Percentiles rank a stretch among this genome's conserved stretches.
Conservation (phyloP, 805 yeast species). For the Saturnispora sekii region DNA sequence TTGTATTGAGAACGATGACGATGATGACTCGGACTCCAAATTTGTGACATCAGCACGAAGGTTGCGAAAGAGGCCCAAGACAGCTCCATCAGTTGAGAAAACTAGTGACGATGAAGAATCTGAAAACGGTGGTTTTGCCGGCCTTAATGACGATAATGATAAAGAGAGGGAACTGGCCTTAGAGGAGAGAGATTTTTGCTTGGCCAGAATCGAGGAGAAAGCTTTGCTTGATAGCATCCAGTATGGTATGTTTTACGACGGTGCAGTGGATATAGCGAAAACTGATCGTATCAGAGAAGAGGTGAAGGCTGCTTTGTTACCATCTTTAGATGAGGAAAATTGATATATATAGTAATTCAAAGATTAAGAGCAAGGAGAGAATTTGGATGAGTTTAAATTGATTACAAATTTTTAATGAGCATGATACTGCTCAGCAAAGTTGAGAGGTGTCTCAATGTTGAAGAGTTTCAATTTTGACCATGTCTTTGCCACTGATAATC, state of each 20-base stretch:
- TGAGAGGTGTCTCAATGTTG: too few relatives aligned
- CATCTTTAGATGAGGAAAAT: too few relatives aligned
- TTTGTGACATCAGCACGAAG: too few relatives aligned
- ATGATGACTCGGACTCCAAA: neutral
- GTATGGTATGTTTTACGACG: conserved; percentile 1
- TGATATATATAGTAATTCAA: too few relatives aligned
- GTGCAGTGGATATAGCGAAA: conserved; percentile 1
- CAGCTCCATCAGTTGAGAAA: neutral
- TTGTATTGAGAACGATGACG: neutral
- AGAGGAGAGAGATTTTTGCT: conserved; percentile 1
- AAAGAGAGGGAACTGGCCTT: neutral
- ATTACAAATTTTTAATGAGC: too few relatives aligned
- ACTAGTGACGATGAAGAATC: neutral
- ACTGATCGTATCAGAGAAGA: neutral
- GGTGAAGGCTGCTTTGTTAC: neutral
- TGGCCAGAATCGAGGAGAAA: neutral
- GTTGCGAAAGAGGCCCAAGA: neutral
- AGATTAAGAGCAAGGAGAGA: too few relatives aligned
- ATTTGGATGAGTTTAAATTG: too few relatives aligned
- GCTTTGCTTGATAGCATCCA: conserved; percentile 1
- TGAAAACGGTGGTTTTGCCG: neutral
- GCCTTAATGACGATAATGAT: neutral
- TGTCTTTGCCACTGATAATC: too few relatives aligned
- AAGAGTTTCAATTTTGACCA: too few relatives aligned
- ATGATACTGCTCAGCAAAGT: too few relatives aligned